Evolutionary conservation across 2,329 filamentous ascomycete species (phyloP).

Genomic region (Thelonectria discophora): DNA sequence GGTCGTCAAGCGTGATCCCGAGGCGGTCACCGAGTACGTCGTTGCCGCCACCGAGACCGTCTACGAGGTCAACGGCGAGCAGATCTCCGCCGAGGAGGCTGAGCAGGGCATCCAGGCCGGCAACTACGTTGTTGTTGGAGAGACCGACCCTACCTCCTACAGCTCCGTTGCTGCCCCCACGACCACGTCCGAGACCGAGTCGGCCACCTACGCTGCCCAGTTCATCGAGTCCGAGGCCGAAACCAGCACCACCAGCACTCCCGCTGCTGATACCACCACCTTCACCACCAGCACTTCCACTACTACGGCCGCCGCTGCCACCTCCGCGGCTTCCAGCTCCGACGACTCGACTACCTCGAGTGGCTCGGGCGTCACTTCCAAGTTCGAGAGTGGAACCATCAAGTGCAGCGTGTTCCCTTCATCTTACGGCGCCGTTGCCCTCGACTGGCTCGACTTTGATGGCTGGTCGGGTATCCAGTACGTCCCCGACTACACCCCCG

Average conservation of each 20-base stretch:
- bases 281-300: slow-evolving; percentile 26
- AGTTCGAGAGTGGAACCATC: slow-evolving; percentile 80
- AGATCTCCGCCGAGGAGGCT: slow-evolving; percentile 70
- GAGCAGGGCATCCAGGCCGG: slow-evolving; percentile 76
- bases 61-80: slow-evolving; percentile 75
- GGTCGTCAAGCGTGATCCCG: slow-evolving; percentile 57
- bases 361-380: slow-evolving; percentile 64
- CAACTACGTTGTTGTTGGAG: slow-evolving; percentile 72
- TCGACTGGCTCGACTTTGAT: slow-evolving; percentile 73
- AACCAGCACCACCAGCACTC: slow-evolving; percentile 42
- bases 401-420: slow-evolving; percentile 79
- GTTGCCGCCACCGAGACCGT: slow-evolving; percentile 71
- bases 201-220: slow-evolving; percentile 52
- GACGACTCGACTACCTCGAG: slow-evolving; percentile 35
- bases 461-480: slow-evolving; percentile 86
- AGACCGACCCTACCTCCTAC: slow-evolving; percentile 61
- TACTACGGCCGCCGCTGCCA: slow-evolving; percentile 30
- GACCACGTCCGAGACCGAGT: slow-evolving; percentile 46
- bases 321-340: slow-evolving; percentile 36
- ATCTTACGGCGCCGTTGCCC: slow-evolving; percentile 78
- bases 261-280: slow-evolving; percentile 28
- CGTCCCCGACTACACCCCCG: slow-evolving; percentile 59
- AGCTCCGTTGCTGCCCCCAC: slow-evolving; percentile 51
- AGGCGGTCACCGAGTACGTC: slow-evolving; percentile 62
- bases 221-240: slow-evolving; percentile 61